Percentiles rank a stretch among this genome's conserved stretches.
These are phyloP conservation scores for Microdochium paspali DNA, from an alignment of 2,329 filamentous ascomycete species.

Conservation along the genomic window DNA sequence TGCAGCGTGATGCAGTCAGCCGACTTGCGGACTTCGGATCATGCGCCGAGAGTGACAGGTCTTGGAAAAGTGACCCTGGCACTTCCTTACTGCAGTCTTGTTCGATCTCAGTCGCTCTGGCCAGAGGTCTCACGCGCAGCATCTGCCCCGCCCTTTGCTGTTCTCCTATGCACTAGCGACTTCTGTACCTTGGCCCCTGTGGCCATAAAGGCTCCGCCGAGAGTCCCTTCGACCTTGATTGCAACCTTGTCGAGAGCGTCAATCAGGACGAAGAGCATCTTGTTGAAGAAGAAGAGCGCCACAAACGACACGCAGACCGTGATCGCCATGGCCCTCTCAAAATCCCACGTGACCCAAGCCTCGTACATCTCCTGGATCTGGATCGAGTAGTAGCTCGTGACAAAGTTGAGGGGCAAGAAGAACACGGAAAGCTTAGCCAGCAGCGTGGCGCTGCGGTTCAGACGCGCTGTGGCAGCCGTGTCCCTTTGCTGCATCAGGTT, in stretches of 20 bases:
- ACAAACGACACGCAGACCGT: constrained; percentile 51
- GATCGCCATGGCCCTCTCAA: constrained; percentile 60
- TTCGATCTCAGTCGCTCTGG: too few relatives aligned
- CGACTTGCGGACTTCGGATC: too few relatives aligned
- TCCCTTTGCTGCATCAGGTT: constrained; percentile 70
- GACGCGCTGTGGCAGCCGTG: constrained; percentile 59
- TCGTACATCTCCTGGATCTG: constrained; percentile 47
- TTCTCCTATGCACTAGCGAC: not conserved
- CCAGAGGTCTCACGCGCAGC: not conserved
- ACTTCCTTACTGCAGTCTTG: too few relatives aligned
- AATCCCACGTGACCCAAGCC: constrained; percentile 51
- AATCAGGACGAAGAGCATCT: constrained; percentile 33
- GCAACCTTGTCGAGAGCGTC: constrained; percentile 30
- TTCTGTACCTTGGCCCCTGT: not conserved
- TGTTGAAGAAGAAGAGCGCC: constrained; percentile 43
- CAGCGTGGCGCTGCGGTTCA: constrained; percentile 63
- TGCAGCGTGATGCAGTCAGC: too few relatives aligned
- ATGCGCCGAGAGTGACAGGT: too few relatives aligned
- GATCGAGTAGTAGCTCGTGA: constrained; percentile 66
- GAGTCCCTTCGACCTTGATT: constrained; percentile 8
- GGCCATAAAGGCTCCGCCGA: not conserved
- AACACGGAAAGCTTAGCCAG: constrained; percentile 67
- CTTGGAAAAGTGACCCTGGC: too few relatives aligned
- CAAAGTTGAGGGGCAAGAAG: constrained; percentile 65
- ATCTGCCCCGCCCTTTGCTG: not conserved